A percentile compares a stretch with the other conserved stretches of the same genome.
Evolutionary conservation across 2,329 filamentous ascomycete genomes (phyloP).

Genomic region (Rhynchosporium agropyri): DNA sequence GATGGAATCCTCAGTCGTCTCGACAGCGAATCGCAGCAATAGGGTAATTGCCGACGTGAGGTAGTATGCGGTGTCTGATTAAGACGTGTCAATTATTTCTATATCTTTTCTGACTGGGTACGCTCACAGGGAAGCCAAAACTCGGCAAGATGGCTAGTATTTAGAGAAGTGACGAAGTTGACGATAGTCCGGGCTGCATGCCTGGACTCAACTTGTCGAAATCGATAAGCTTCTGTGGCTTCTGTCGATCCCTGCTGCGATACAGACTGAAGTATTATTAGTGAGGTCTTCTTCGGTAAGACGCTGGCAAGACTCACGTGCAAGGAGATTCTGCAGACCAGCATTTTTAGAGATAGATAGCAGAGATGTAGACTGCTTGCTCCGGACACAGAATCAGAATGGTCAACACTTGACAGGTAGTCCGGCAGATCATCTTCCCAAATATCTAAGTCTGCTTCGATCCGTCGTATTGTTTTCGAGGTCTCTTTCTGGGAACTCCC

Average conservation of each 20-base stretch:
- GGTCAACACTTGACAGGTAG: conserved; percentile 1
- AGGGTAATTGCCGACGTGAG: conserved; percentile 36
- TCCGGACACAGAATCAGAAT: conserved; percentile 21
- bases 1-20: conserved; percentile 25
- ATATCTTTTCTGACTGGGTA: not conserved
- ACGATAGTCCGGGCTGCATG: conserved; percentile 37
- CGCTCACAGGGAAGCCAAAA: conserved; percentile 41
- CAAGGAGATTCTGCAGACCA: conserved; percentile 30
- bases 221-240: conserved; percentile 22
- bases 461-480: conserved; percentile 23
- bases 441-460: conserved; percentile 28
- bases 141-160: conserved; percentile 32
- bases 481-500: conserved; percentile 9
- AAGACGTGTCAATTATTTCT: not conserved
- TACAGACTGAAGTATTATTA: conserved; percentile 4
- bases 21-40: conserved; percentile 32
- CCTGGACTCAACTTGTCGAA: conserved; percentile 32
- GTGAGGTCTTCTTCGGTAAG: not conserved
- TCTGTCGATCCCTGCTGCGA: conserved; percentile 20
- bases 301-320: conserved; percentile 21
- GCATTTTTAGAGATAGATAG: conserved; percentile 29
- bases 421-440: conserved; percentile 32
- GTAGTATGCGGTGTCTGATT: conserved; percentile 40
- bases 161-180: conserved; percentile 34
- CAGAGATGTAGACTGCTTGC: conserved; percentile 28